Evolutionary conservation across 176 grass and related monocot genomes (phyloP), one percentile per base, ranked within the genome.

Genomic region (Bolboschoenus planiculmis): DNA sequence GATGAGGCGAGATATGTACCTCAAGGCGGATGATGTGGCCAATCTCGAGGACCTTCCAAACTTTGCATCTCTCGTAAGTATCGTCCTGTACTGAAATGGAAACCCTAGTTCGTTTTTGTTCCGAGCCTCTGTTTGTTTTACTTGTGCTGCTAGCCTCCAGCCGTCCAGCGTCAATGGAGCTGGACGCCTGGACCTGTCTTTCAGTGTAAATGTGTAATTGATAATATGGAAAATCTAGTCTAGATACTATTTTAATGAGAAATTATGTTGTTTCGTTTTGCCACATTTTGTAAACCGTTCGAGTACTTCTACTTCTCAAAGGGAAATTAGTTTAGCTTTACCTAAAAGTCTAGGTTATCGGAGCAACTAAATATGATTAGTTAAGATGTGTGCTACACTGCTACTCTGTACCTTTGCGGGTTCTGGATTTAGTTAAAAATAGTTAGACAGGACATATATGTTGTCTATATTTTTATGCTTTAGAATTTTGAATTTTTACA

Each of bases 1-100:
- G 4, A 78, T 86, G 71, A 91, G 94, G 78, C 88, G 89, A 39
- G 67, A 87, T 36, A 71, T 91, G 83, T 93, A 75, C 87, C 82
- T 93, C 63, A 85, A 59, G 48, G 64, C 83, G 56, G 89, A 93
- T 34, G 91, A 88, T 60, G 91, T 93, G 7, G 71, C 30, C 16
- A 37, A 93, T 84, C 66, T 74, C 5, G 83, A 78, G 16, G 88
- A 92, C 66, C 87, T 96, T 63, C 91, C 94, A 21, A 88, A 80
- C 83, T 93, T 91, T 78, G 10, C 68, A 47, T 66, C 60, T 42
- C 76, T 81, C 87, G 94, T 97, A 80, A 85, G 75, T 50, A 20
- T 34, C 14, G 11, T 68, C 14, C 47, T 10, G 27, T 65, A 73
- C 46, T 47, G 4, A 64, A 80, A 42, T 35, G 57, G 72, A 76